These are phyloP conservation scores for Aspergillus ochraceus DNA, from an alignment of 2,329 filamentous ascomycete genomes.

Conservation along the genomic window DNA sequence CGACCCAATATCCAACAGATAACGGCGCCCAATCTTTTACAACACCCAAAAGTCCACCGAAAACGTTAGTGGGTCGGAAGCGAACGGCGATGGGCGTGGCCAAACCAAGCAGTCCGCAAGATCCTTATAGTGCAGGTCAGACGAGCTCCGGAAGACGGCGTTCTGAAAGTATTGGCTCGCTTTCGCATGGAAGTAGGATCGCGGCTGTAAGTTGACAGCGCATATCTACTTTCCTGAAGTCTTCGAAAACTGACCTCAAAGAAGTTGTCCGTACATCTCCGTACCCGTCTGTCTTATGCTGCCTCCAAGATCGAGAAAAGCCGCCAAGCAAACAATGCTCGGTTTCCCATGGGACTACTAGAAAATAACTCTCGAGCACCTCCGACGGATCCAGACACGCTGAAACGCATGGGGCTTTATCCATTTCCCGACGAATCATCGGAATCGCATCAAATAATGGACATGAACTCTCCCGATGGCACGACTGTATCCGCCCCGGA, in stretches of 20 bases:
- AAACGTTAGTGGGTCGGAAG: slow-evolving; percentile 56
- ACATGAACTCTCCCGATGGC: slow-evolving; percentile 26
- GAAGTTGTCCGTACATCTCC: slow-evolving; percentile 75
- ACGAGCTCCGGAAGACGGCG: slow-evolving; percentile 50
- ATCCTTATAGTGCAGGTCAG: slow-evolving; percentile 30
- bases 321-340: slow-evolving; percentile 71
- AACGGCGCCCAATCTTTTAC: slow-evolving; percentile 17
- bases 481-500: slow-evolving; percentile 24
- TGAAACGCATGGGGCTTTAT: slow-evolving; percentile 48
- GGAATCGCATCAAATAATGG: slow-evolving; percentile 10
- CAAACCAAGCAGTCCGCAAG: slow-evolving; percentile 49
- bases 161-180: slow-evolving; percentile 70
- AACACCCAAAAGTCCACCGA: slow-evolving; percentile 14
- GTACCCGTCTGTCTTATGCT: slow-evolving; percentile 83
- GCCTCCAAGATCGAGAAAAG: slow-evolving; percentile 91
- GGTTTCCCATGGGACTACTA: slow-evolving; percentile 73
- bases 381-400: slow-evolving; percentile 58
- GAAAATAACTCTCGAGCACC: slow-evolving; percentile 62
- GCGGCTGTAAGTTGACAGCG: slow-evolving; percentile 65
- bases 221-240: neutral
- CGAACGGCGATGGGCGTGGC: slow-evolving; percentile 74
- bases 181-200: slow-evolving; percentile 68
- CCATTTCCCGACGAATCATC: neutral
- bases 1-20: slow-evolving; percentile 4
- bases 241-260: slow-evolving; percentile 22